Conservation (phyloP, 345 rosid species). For the Geranium brycei region DNA sequence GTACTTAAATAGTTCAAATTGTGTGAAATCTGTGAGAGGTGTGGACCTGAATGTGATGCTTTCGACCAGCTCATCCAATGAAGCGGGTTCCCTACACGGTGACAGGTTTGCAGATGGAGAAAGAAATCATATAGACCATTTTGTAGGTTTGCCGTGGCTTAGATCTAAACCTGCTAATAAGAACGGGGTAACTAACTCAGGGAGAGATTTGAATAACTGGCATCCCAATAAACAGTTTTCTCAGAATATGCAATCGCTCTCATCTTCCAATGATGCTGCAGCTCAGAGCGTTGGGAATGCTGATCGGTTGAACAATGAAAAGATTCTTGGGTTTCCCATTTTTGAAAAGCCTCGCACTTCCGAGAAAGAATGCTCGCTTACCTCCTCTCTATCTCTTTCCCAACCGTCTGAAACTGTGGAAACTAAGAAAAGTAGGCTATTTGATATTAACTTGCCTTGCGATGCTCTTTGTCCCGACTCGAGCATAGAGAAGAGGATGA, state of each 20-base stretch:
- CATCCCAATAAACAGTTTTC: conserved; percentile 21
- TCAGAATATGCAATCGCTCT: conserved; percentile 24
- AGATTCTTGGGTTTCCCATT: conserved; percentile 45
- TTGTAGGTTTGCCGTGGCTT: conserved; percentile 53
- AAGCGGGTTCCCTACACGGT: conserved; percentile 8
- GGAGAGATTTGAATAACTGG: conserved; percentile 31
- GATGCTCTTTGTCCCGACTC: conserved; percentile 25
- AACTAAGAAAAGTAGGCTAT: conserved; percentile 25
- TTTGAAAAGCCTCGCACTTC: conserved; percentile 25
- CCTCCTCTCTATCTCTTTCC: conserved; percentile 12
- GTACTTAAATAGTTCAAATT: conserved; percentile 15
- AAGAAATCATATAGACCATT: conserved; percentile 30
- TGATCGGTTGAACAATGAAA: conserved; percentile 25
- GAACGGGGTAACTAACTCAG: conserved; percentile 20
- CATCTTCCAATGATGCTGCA: conserved; percentile 25
- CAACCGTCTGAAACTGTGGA: conserved; percentile 21
- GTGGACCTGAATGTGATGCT: conserved; percentile 37
- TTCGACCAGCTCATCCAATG: conserved; percentile 28
- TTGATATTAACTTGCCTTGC: conserved; percentile 81
- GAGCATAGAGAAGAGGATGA: conserved; percentile 24
- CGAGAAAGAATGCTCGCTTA: conserved; percentile 28
- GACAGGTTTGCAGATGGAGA: conserved; percentile 30
- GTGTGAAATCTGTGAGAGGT: conserved; percentile 23
- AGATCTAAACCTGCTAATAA: conserved; percentile 28
- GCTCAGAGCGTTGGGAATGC: conserved; percentile 20